Conservation (phyloP, 2,329 filamentous ascomycete genomes). For the Aspergillus fumigatus region DNA sequence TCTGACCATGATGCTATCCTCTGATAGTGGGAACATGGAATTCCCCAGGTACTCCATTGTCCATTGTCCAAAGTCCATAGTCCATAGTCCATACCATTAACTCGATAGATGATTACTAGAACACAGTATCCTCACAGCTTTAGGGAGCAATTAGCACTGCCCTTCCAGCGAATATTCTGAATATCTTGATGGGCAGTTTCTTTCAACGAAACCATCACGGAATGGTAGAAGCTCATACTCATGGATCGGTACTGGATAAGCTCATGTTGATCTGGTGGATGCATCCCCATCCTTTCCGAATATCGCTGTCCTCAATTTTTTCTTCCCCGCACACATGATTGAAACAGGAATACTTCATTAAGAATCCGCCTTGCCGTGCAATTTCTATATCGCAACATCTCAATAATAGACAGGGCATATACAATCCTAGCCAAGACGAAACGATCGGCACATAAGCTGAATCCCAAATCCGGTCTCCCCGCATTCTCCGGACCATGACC, state of each 20-base stretch:
- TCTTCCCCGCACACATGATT: not conserved
- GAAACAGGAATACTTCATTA: not conserved
- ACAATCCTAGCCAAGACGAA: not conserved
- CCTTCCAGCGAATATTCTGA: not conserved
- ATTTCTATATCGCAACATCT: not conserved
- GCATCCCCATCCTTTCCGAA: not conserved
- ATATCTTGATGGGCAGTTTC: not conserved
- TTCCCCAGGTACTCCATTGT: too few species aligned
- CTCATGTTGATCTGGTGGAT: not conserved
- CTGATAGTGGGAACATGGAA: too few species aligned
- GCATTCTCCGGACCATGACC: not conserved
- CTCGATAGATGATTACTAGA: too few species aligned
- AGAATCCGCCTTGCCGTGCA: not conserved
- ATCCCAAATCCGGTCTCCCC: not conserved
- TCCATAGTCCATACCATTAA: too few species aligned
- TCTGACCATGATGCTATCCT: not conserved
- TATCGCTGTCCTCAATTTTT: not conserved
- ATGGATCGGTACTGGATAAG: not conserved
- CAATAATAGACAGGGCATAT: not conserved
- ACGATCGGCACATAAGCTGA: slow-evolving; percentile 1
- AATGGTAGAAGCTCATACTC: not conserved
- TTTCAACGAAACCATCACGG: not conserved
- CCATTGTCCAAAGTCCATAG: too few species aligned
- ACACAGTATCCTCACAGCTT: not conserved
- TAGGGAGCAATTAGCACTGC: not conserved